These are phyloP conservation scores for Nannochloris sp. DNA, from an alignment of 139 green algal genomes.

Conservation along the genomic window DNA sequence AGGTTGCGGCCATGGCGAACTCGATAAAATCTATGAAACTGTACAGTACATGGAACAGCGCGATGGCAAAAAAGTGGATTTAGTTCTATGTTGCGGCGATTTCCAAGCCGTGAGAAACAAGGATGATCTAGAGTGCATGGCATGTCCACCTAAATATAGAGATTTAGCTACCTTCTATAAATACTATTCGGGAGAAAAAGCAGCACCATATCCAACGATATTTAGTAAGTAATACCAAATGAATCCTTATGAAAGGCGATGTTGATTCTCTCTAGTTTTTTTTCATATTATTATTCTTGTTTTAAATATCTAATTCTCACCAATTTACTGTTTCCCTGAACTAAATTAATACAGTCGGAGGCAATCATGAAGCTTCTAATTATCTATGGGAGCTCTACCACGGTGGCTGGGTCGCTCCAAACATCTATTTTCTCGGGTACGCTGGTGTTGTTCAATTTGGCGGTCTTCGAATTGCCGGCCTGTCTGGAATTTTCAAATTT, in stretches of 20 bases:
- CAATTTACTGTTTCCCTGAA: background rate
- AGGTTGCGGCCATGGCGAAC: constrained; percentile 87
- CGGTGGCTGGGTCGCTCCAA: constrained; percentile 90
- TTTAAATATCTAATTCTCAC: too few relatives aligned
- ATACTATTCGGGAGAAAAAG: constrained; percentile 83
- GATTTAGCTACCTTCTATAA: constrained; percentile 86
- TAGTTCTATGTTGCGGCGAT: constrained; percentile 97
- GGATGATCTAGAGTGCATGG: constrained; percentile 90
- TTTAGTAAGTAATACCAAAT: constrained; percentile 64
- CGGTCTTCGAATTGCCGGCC: constrained; percentile 84
- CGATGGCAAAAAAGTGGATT: constrained; percentile 70
- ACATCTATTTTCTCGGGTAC: constrained; percentile 94
- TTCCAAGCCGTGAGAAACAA: constrained; percentile 97
- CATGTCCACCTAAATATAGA: constrained; percentile 89
- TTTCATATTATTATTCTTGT: background rate
- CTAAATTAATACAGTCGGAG: constrained; percentile 66
- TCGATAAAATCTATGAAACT: constrained; percentile 89
- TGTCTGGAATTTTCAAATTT: constrained; percentile 88
- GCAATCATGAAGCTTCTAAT: constrained; percentile 96
- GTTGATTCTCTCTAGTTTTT: background rate
- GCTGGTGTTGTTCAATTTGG: constrained; percentile 85
- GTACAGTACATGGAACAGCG: constrained; percentile 57
- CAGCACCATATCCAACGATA: constrained; percentile 81
- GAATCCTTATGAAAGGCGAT: background rate
- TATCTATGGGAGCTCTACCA: constrained; percentile 95